Conservation (phyloP, 345 rosid genomes). For the Acer negundo region DNA sequence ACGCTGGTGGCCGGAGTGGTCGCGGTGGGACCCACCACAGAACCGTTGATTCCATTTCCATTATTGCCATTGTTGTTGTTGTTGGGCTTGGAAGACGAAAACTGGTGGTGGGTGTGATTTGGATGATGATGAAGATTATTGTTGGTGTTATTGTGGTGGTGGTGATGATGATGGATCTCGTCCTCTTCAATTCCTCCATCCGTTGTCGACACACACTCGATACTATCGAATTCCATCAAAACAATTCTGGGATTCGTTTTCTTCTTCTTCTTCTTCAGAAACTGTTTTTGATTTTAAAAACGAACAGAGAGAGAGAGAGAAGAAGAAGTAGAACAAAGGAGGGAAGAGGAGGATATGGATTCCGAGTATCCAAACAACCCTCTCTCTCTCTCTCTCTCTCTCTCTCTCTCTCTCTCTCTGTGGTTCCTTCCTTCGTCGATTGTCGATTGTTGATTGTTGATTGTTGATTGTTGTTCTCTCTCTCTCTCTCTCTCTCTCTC, state of each 20-base stretch:
- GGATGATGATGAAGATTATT: constrained; percentile 38
- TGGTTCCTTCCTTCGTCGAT: constrained; percentile 37
- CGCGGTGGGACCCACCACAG: constrained; percentile 55
- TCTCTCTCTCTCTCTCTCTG: constrained; percentile 12
- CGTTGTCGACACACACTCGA: constrained; percentile 73
- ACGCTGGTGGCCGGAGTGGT: constrained; percentile 86
- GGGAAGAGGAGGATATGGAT: constrained; percentile 7
- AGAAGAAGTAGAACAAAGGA: constrained; percentile 22
- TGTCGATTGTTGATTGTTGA: constrained; percentile 13
- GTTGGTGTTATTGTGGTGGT: background rate
- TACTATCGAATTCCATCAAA: constrained; percentile 71
- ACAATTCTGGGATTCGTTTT: background rate
- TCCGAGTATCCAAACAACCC: constrained; percentile 35
- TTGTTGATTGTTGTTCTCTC: constrained; percentile 6
- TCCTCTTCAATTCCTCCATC: constrained; percentile 59
- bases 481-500: background rate
- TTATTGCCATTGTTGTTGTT: constrained; percentile 36
- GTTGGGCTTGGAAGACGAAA: constrained; percentile 57
- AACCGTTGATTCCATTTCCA: constrained; percentile 20
- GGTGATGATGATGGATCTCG: constrained; percentile 59
- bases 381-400: background rate
- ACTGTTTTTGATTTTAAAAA: constrained; percentile 21
- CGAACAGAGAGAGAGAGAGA: constrained; percentile 10
- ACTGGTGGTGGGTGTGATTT: constrained; percentile 47
- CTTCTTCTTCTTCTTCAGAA: constrained; percentile 26